Percentiles rank a stretch among this genome's conserved stretches.
These are phyloP conservation scores for Scytalidium lignicola DNA, from an alignment of 2,329 filamentous ascomycete genomes.

Conservation along the genomic window DNA sequence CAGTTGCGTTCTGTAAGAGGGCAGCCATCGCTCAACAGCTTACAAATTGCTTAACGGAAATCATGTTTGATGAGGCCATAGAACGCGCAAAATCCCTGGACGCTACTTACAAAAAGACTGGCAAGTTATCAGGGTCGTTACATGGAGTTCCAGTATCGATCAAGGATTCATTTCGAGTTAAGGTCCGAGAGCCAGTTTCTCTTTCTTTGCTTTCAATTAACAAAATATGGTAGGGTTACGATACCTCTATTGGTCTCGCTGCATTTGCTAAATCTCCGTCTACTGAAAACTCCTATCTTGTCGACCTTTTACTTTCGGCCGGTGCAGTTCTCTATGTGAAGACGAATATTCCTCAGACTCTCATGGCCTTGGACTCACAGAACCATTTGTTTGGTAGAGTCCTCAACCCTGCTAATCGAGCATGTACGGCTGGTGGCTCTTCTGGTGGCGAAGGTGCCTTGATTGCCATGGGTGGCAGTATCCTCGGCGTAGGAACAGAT, in stretches of 20 bases:
- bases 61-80: constrained; percentile 45
- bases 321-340: constrained; percentile 67
- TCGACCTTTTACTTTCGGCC: constrained; percentile 50
- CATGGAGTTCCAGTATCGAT: constrained; percentile 56
- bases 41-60: constrained; percentile 40
- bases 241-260: constrained; percentile 52
- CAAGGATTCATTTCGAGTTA: constrained; percentile 57
- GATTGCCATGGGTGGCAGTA: constrained; percentile 49
- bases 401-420: constrained; percentile 56
- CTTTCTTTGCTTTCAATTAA: neutral
- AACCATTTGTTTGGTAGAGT: constrained; percentile 59
- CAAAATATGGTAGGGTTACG: constrained; percentile 30
- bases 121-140: constrained; percentile 48
- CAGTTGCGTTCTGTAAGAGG: constrained; percentile 44
- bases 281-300: constrained; percentile 48
- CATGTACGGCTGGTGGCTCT: constrained; percentile 55
- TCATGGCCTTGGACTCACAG: constrained; percentile 49
- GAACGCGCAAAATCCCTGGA: constrained; percentile 40
- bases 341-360: constrained; percentile 61
- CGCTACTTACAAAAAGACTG: constrained; percentile 31
- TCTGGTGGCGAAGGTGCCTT: constrained; percentile 60
- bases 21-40: constrained; percentile 45
- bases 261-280: constrained; percentile 48
- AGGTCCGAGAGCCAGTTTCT: constrained; percentile 7
- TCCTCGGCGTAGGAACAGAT: constrained; percentile 58